Conservation (phyloP, 305 asterid genomes). For the Coffea humblotiana region DNA sequence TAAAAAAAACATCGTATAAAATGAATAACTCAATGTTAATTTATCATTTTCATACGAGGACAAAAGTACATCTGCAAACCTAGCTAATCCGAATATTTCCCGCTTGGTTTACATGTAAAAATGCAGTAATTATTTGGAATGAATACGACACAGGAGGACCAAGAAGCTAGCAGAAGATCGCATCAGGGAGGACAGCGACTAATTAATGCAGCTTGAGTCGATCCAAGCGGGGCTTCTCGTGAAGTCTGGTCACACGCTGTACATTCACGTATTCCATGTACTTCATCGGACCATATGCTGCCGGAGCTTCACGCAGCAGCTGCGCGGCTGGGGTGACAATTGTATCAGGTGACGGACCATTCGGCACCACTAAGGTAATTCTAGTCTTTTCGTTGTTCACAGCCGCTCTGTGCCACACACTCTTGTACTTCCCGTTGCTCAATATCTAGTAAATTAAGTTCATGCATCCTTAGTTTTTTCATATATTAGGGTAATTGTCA, state of each 20-base stretch:
- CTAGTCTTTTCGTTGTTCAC: conserved; percentile 14
- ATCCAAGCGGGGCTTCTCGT: neutral
- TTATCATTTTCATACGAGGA: too few relatives aligned
- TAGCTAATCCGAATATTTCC: too few relatives aligned
- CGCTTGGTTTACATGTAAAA: too few relatives aligned
- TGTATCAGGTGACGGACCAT: conserved; percentile 15
- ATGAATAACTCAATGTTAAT: too few relatives aligned
- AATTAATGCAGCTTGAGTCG: neutral
- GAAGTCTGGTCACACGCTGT: neutral
- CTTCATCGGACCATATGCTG: conserved; percentile 8
- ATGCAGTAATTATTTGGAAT: too few relatives aligned
- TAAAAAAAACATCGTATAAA: too few relatives aligned
- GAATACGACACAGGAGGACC: too few relatives aligned
- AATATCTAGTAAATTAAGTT: neutral
- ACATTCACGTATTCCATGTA: conserved; percentile 14
- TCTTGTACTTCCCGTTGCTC: conserved; percentile 16
- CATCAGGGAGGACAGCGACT: too few relatives aligned
- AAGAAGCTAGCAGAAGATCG: too few relatives aligned
- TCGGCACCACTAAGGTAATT: conserved; percentile 10
- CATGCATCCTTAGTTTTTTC: too few relatives aligned
- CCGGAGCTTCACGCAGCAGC: neutral
- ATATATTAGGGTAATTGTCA: too few relatives aligned
- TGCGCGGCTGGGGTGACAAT: conserved; percentile 4
- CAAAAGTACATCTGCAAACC: too few relatives aligned
- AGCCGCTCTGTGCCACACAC: conserved; percentile 13